Base-by-base conservation (phyloP, 495 filamentous ascomycete species). In the Penicilliopsis zonata region DNA sequence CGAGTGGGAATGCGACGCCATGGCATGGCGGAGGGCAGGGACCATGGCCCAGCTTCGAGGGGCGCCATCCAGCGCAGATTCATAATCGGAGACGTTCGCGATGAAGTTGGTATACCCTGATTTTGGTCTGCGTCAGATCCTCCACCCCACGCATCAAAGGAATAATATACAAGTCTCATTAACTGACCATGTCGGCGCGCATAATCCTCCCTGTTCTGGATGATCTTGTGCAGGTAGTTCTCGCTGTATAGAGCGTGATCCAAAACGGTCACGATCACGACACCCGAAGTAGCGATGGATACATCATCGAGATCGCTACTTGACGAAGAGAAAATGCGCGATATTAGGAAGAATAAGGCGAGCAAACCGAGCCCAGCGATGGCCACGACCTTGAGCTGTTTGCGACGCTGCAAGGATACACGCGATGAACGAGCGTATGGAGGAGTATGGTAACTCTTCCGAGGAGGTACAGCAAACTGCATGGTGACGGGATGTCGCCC, bases 391-490 rank as follows among this genome's bases (percentile, higher is more conserved):
- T 78, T 80, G 10, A 86, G 49, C 32, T 84, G 74, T 42, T 70
- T 75, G 31, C 76, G 67, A 38, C 82, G 74, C 41, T 84, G 61
- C 14, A 60, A 46, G 14, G 72, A 72, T 34, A 80, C 59, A 35
- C 72, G 65, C 13, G 75, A 66, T 19, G 74, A 63, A 42, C 76
- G 72, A 21, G 71, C 51, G 40, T 70, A 69, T 4, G 67, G 67
- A 33, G 78, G 75, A 33, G 80, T 70, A 43, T 76, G 70, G 35
- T 78, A 82, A 43, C 74, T 74, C 57, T 82, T 90, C 47, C 86
- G 78, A 36, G 85, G 76, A 35, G 86, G 87, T 38, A 88, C 61
- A 34, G 88, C 88, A 66, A 86, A 87, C 49, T 96, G 88, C 88
- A 96, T 95, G 38, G 42, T 58, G 42, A 29, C 19, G 33, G 28